These are phyloP conservation scores for Neurospora pannonica DNA, from an alignment of 495 filamentous ascomycete genomes.

Conservation along the genomic window DNA sequence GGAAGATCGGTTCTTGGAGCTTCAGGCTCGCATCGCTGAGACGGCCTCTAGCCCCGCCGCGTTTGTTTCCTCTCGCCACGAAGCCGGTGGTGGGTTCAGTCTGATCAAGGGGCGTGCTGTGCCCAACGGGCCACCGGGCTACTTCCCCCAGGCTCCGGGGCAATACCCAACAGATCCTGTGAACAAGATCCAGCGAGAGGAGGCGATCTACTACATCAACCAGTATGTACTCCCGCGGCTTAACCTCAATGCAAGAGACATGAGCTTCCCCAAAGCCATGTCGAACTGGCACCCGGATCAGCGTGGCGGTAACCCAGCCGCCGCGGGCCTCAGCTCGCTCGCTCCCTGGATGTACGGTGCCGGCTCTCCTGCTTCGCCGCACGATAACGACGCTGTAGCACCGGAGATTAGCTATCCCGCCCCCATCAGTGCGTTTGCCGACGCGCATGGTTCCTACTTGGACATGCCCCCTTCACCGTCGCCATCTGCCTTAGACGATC, in stretches of 20 bases:
- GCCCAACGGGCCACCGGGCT: conserved; percentile 44
- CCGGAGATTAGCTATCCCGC: conserved; percentile 25
- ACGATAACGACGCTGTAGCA: conserved; percentile 14
- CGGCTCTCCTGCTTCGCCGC: conserved; percentile 8
- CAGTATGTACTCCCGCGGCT: conserved; percentile 51
- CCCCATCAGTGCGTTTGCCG: conserved; percentile 15
- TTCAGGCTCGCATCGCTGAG: conserved; percentile 53
- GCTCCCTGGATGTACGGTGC: conserved; percentile 37
- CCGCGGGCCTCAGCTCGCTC: conserved; percentile 24
- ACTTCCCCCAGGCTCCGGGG: conserved; percentile 35
- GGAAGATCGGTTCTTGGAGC: conserved; percentile 64
- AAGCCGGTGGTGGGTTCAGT: conserved; percentile 39
- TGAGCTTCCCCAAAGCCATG: conserved; percentile 23
- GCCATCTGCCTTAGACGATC: background rate
- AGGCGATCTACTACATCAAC: conserved; percentile 56
- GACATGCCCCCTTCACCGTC: background rate
- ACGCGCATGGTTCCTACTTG: background rate
- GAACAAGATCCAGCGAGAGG: conserved; percentile 50
- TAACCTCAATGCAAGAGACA: conserved; percentile 32
- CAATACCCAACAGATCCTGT: conserved; percentile 39
- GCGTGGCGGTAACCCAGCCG: conserved; percentile 6
- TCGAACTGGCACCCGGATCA: conserved; percentile 12
- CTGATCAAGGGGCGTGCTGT: conserved; percentile 47
- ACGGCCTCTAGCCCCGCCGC: conserved; percentile 33
- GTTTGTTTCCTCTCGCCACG: conserved; percentile 38